Base-by-base conservation (phyloP, 2,329 filamentous ascomycete species). In the Colletotrichum eremochloae region DNA sequence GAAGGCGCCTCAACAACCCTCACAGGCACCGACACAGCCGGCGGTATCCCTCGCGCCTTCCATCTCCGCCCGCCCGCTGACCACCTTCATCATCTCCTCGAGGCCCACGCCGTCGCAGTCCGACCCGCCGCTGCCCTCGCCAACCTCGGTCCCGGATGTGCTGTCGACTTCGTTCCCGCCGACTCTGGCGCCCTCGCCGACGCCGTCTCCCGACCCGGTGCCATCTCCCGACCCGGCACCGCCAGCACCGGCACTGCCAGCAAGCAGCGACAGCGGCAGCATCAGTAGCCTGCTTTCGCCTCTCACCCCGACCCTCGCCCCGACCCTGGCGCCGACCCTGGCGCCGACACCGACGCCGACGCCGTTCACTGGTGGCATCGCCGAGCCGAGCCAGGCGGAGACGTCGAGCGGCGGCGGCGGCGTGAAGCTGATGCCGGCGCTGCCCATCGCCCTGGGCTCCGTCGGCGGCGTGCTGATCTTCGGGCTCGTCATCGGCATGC, bases 361-460 rank as follows among this genome's bases (percentile, higher is more conserved):
- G 38, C 65, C 65, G 3, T 20, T 38, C 3, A 58, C 66, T 31
- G 29, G 58, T 31, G 61, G 60, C 24, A 64, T 68, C 20, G 68
- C 64, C 4, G 50, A 46, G n/a, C 69, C 69, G 20, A 72, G 69
- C 38, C 69, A 72, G 36, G 69, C 69, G 6, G 52, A 69, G 44
- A 38, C 31, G 8, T 52, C 64, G 18, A 29, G 58, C 38, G 56
- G 57, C n/a, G 24, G 44, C 20, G 38, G 55, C 55, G 61, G 50
- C 18, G 63, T 71, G 14, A 63, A 62, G 18, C 61, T 75, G 36
- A 75, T 75, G 74, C 74, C 74, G 18, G 74, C 74, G 42, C 72
- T 75, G 62, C 72, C 74, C 2, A 75, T 75, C 58, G 52, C 74
- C 7, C 62, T 75, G 2, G 74, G 74, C 24, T 64, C 72, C 24